phyloP scores from a whole-genome alignment of 345 rosid genomes.

The Pugionium cornutum region DNA sequence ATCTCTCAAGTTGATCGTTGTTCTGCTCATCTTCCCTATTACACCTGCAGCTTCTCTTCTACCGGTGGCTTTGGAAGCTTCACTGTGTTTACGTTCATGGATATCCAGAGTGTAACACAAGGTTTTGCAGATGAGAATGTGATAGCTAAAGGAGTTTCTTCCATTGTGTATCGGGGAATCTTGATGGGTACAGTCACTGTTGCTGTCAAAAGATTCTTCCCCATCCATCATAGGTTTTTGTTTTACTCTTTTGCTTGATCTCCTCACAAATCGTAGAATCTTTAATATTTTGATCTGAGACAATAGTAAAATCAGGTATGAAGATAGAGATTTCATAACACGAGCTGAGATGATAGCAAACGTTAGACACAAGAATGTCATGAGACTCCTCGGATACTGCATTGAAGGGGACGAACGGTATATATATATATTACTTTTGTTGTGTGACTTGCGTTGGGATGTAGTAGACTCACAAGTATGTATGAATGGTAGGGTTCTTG shows the following conservation, averaged over 20 bases:
- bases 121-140: constrained; percentile 57
- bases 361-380: constrained; percentile 64
- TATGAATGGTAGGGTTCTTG: constrained; percentile 55
- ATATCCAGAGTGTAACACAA: constrained; percentile 51
- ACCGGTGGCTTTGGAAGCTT: constrained; percentile 36
- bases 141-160: constrained; percentile 54
- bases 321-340: constrained; percentile 48
- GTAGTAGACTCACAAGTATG: constrained; percentile 1
- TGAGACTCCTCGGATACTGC: constrained; percentile 67
- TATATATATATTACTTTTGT: background rate
- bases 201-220: constrained; percentile 54
- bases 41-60: constrained; percentile 31
- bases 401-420: constrained; percentile 63
- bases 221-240: constrained; percentile 45
- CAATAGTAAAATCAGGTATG: constrained; percentile 36
- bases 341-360: constrained; percentile 56
- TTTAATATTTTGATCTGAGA: no score
- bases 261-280: constrained; percentile 2
- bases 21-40: constrained; percentile 34
- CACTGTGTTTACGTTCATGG: constrained; percentile 43
- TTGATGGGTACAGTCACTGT: constrained; percentile 51
- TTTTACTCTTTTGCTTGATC: background rate
- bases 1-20: constrained; percentile 26
- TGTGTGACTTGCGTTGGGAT: constrained; percentile 7
- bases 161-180: constrained; percentile 52